Percentiles rank a stretch among this genome's conserved stretches.
Conservation (phyloP, 2,329 filamentous ascomycete species). For the Colletotrichum sp. region DNA sequence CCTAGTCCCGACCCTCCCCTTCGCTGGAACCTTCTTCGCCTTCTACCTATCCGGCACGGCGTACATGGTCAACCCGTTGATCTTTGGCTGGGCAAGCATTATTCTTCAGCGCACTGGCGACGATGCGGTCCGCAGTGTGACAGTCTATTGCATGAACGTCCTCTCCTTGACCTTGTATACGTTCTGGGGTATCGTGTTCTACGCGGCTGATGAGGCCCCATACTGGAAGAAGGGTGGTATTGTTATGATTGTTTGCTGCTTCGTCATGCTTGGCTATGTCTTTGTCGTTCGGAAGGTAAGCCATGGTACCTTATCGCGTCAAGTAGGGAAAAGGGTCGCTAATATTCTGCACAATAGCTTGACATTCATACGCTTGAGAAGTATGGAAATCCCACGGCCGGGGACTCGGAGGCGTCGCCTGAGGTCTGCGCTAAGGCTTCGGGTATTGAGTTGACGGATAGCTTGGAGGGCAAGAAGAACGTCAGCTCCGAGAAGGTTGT, state of each 20-base stretch:
- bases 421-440: neutral
- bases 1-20: conserved; percentile 32
- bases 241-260: conserved; percentile 32
- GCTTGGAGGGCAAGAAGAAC: neutral
- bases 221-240: conserved; percentile 42
- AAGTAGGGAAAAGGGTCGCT: neutral
- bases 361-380: neutral
- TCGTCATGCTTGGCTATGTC: conserved; percentile 16
- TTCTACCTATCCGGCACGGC: conserved; percentile 42
- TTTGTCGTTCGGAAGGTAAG: conserved; percentile 17
- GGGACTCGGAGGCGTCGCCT: neutral
- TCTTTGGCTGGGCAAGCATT: conserved; percentile 45
- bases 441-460: neutral
- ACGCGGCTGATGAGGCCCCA: conserved; percentile 38
- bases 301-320: neutral
- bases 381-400: neutral
- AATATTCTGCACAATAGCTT: neutral
- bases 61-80: conserved; percentile 42
- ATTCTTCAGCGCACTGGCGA: conserved; percentile 40
- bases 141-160: conserved; percentile 43
- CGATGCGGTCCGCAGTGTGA: conserved; percentile 39
- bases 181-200: conserved; percentile 43
- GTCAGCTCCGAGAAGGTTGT: neutral
- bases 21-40: conserved; percentile 30
- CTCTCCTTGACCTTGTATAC: conserved; percentile 41